Evolutionary conservation across 495 filamentous ascomycete genomes (phyloP).

Genomic region (Talaromyces liani): DNA sequence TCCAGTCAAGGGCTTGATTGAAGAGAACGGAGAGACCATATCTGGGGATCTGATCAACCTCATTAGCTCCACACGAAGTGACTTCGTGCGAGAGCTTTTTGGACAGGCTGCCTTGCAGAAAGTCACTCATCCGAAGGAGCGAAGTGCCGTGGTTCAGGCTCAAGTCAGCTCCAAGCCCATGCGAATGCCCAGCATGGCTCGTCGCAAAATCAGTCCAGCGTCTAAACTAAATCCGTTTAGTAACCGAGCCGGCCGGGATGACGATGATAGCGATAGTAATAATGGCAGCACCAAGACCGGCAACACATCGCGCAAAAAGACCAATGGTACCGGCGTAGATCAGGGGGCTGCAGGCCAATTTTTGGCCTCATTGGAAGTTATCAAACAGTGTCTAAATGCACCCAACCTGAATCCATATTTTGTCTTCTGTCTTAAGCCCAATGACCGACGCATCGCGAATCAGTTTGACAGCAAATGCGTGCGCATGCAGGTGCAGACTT

Average conservation of each 20-base stretch:
- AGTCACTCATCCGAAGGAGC: slow-evolving; percentile 83
- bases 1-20: slow-evolving; percentile 70
- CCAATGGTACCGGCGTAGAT: slow-evolving; percentile 40
- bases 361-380: slow-evolving; percentile 78
- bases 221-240: slow-evolving; percentile 32
- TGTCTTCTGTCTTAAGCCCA: slow-evolving; percentile 94
- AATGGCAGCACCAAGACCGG: slow-evolving; percentile 30
- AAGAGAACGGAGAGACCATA: slow-evolving; percentile 93
- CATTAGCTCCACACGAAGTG: slow-evolving; percentile 76
- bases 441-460: slow-evolving; percentile 93
- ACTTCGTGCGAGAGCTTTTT: slow-evolving; percentile 84
- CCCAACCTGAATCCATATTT: slow-evolving; percentile 87
- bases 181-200: slow-evolving; percentile 87
- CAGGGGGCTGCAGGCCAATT: slow-evolving; percentile 93
- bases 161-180: slow-evolving; percentile 91
- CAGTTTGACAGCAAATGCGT: slow-evolving; percentile 99
- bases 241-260: slow-evolving; percentile 36
- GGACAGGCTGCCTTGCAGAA: slow-evolving; percentile 89
- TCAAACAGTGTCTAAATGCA: slow-evolving; percentile 74
- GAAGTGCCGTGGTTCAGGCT: slow-evolving; percentile 87
- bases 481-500: slow-evolving; percentile 84
- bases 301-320: slow-evolving; percentile 29
- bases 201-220: slow-evolving; percentile 52
- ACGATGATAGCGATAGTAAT: slow-evolving; percentile 47
- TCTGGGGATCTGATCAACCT: slow-evolving; percentile 95